Conservation (phyloP, 352 stramenopile genomes). For the Pythium oligandrum region DNA sequence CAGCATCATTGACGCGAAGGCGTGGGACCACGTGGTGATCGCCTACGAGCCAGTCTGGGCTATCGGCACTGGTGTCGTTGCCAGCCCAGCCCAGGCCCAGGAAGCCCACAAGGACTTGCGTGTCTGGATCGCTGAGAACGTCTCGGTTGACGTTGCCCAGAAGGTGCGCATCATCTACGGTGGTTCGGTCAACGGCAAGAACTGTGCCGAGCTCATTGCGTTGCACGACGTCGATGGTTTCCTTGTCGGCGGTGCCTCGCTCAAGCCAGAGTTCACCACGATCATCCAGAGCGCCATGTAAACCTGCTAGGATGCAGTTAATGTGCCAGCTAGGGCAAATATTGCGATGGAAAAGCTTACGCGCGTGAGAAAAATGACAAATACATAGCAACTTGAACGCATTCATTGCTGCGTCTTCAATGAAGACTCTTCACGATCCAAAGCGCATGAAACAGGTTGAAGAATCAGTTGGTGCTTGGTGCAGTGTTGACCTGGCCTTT, state of each 20-base stretch:
- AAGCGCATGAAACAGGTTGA: too few relatives aligned
- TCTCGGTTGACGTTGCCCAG: conserved; percentile 63
- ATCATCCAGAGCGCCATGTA: conserved; percentile 77
- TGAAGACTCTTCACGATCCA: too few relatives aligned
- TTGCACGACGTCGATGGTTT: conserved; percentile 90
- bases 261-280: conserved; percentile 90
- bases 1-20: conserved; percentile 78
- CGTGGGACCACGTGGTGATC: conserved; percentile 88
- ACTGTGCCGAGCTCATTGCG: conserved; percentile 87
- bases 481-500: too few relatives aligned
- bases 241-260: conserved; percentile 91
- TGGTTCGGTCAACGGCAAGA: conserved; percentile 90
- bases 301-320: conserved; percentile 1
- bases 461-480: too few relatives aligned
- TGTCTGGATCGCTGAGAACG: conserved; percentile 63
- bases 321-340: too few relatives aligned
- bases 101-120: conserved; percentile 85
- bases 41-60: conserved; percentile 98
- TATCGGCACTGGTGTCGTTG: conserved; percentile 96
- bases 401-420: too few relatives aligned
- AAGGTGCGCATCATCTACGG: conserved; percentile 89
- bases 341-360: too few relatives aligned
- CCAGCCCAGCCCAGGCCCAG: conserved; percentile 94
- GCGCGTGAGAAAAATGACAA: too few relatives aligned
- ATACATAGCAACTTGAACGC: too few relatives aligned